Evolutionary conservation across 495 filamentous ascomycete species (phyloP).

Genomic region (Lasiosphaeriaceae sp.): DNA sequence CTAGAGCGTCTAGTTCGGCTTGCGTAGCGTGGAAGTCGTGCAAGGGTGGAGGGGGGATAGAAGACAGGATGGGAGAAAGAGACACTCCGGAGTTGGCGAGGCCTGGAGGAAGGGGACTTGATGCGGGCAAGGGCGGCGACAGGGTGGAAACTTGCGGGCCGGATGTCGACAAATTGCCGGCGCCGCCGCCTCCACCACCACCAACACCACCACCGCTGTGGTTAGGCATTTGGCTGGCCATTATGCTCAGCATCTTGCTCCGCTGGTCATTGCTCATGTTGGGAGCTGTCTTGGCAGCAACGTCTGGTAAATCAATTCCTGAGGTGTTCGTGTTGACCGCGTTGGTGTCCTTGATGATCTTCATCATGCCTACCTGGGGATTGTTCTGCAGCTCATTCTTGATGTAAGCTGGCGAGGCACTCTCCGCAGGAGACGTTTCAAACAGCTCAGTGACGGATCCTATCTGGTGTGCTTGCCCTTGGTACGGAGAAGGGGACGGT

Average conservation of each 20-base stretch:
- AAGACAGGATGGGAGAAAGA: conserved; percentile 45
- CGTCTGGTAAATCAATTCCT: conserved; percentile 66
- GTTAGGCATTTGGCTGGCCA: conserved; percentile 46
- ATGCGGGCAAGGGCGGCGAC: conserved; percentile 3
- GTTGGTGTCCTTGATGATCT: conserved; percentile 77
- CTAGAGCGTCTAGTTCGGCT: conserved; percentile 68
- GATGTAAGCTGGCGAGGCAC: conserved; percentile 37
- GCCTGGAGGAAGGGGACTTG: conserved; percentile 18
- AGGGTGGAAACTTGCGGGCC: conserved; percentile 4
- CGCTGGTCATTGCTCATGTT: conserved; percentile 75
- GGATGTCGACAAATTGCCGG: background rate
- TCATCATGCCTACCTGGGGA: conserved; percentile 76
- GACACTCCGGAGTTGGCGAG: conserved; percentile 22
- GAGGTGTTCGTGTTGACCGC: conserved; percentile 48
- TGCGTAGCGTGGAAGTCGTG: conserved; percentile 61
- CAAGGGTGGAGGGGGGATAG: conserved; percentile 52
- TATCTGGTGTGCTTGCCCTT: conserved; percentile 28
- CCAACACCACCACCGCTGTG: background rate
- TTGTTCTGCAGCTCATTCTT: conserved; percentile 46
- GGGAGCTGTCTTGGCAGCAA: conserved; percentile 64
- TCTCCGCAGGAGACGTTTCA: conserved; percentile 38
- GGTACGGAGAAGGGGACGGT: conserved; percentile 17
- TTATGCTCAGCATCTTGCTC: conserved; percentile 72
- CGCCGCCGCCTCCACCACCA: too few species aligned
- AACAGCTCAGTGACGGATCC: conserved; percentile 47